These are phyloP conservation scores for Paramecium sexaurelia DNA, from an alignment of 73 alveolate species.

Conservation along the genomic window DNA sequence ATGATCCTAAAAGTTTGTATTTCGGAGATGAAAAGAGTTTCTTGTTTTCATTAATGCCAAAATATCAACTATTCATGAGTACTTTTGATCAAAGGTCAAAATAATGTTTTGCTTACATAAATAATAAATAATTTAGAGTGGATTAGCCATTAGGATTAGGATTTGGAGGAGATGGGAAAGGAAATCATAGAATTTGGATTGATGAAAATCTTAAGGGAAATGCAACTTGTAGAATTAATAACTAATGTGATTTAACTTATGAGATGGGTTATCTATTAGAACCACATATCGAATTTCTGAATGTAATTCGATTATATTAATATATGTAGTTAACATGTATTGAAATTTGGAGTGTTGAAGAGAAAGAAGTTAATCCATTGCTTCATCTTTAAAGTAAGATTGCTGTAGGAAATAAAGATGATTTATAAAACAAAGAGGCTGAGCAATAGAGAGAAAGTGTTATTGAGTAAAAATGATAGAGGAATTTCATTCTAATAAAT, in stretches of 20 bases:
- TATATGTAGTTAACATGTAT: background rate
- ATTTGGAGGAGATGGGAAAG: constrained; percentile 57
- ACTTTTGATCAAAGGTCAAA: constrained; percentile 40
- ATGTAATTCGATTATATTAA: background rate
- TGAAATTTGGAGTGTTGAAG: constrained; percentile 52
- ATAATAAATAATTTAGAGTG: background rate
- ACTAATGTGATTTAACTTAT: constrained; percentile 50
- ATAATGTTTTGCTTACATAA: constrained; percentile 44
- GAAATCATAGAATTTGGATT: constrained; percentile 45
- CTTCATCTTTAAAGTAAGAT: background rate
- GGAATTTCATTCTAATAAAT: background rate
- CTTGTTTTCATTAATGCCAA: constrained; percentile 24
- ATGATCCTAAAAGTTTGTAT: background rate
- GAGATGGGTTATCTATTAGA: constrained; percentile 49
- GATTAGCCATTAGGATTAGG: constrained; percentile 23
- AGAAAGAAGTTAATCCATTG: background rate
- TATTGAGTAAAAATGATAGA: background rate
- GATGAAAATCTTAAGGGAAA: constrained; percentile 25
- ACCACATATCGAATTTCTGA: constrained; percentile 41
- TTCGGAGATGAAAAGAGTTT: constrained; percentile 54
- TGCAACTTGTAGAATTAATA: background rate
- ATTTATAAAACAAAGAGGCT: background rate
- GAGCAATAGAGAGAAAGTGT: background rate
- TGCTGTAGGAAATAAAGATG: background rate
- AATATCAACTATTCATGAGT: constrained; percentile 25